phyloP scores from a whole-genome alignment of 139 green algal genomes.

The Picochlorum sp. region DNA sequence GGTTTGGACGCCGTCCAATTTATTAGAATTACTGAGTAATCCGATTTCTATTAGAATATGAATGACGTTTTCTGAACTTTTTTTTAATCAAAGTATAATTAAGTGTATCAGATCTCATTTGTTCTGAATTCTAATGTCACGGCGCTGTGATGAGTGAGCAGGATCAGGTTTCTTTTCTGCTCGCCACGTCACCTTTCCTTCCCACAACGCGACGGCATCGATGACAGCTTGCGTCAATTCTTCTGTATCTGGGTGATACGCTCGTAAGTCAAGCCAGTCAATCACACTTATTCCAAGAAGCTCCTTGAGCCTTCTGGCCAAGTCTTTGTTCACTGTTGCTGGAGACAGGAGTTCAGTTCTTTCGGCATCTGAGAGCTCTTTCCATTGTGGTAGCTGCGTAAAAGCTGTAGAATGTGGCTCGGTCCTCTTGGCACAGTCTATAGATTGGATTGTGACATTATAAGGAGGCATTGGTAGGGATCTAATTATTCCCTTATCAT shows the following conservation, averaged over 20 bases:
- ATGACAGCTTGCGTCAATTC: not conserved
- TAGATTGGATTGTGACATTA: not conserved
- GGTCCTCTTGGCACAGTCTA: not conserved
- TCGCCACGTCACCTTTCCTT: not conserved
- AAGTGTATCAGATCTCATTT: no score
- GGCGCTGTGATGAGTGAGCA: no score
- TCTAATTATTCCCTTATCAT: not conserved
- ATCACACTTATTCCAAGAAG: not conserved
- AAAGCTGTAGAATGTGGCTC: not conserved
- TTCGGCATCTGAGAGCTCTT: not conserved
- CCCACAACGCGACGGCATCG: not conserved
- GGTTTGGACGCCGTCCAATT: conserved; percentile 1
- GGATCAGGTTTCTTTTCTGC: not conserved
- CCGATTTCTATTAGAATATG: no score
- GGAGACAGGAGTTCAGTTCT: not conserved
- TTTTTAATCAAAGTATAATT: no score
- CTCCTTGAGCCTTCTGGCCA: not conserved
- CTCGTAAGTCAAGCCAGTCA: not conserved
- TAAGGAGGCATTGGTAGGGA: not conserved
- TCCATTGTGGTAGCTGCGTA: not conserved
- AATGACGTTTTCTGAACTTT: no score
- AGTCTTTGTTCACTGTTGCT: not conserved
- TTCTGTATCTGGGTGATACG: conserved; percentile 2
- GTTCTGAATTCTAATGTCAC: no score
- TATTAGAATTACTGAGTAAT: no score